These are phyloP conservation scores for Xylariaceae sp. DNA, from an alignment of 2,329 filamentous ascomycete species.

Conservation along the genomic window DNA sequence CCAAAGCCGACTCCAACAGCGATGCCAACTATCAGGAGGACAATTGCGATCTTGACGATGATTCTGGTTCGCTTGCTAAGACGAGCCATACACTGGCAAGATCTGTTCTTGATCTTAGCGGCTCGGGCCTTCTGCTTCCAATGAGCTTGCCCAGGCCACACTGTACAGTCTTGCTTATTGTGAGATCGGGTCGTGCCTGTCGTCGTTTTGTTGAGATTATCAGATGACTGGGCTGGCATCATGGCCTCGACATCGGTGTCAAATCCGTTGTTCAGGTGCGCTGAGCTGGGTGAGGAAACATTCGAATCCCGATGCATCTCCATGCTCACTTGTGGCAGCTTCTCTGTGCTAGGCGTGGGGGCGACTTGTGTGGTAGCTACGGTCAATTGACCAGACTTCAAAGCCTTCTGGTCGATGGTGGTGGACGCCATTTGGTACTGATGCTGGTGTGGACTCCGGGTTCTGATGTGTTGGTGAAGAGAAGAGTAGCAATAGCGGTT, in stretches of 20 bases:
- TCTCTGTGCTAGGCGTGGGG: slow-evolving; percentile 13
- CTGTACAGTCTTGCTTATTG: slow-evolving; percentile 43
- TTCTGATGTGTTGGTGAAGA: too few species aligned
- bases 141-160: slow-evolving; percentile 57
- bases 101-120: slow-evolving; percentile 45
- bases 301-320: slow-evolving; percentile 31
- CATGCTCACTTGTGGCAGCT: slow-evolving; percentile 20
- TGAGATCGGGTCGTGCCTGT: slow-evolving; percentile 28
- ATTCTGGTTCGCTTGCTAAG: slow-evolving; percentile 52
- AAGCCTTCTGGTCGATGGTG: slow-evolving; percentile 9
- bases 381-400: slow-evolving; percentile 14
- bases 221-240: slow-evolving; percentile 34
- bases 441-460: neutral
- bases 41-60: slow-evolving; percentile 49
- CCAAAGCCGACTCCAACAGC: slow-evolving; percentile 55
- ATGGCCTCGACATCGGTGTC: slow-evolving; percentile 56
- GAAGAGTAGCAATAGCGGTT: slow-evolving; percentile 1
- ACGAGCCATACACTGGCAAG: slow-evolving; percentile 49
- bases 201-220: slow-evolving; percentile 33
- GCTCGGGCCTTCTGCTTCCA: slow-evolving; percentile 57
- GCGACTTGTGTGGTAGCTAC: slow-evolving; percentile 16
- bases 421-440: slow-evolving; percentile 13
- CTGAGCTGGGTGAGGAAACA: slow-evolving; percentile 41
- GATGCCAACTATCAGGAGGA: slow-evolving; percentile 47
- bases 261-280: slow-evolving; percentile 45